Conservation (phyloP, 306 rosid species). For the Alnus rubra region DNA sequence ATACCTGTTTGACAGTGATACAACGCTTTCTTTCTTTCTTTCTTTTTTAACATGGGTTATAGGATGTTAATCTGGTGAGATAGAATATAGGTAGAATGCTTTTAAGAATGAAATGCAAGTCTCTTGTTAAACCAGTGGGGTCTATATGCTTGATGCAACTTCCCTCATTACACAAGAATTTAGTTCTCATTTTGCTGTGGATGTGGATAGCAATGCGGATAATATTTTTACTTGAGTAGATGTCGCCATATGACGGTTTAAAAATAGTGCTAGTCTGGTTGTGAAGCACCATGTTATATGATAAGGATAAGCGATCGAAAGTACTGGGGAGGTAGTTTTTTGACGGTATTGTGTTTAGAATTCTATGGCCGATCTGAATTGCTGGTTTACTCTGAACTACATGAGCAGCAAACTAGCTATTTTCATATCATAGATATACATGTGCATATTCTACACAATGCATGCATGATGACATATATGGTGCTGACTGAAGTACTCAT, state of each 20-base stretch:
- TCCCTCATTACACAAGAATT: background rate
- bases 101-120: background rate
- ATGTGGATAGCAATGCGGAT: background rate
- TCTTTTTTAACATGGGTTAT: background rate
- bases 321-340: background rate
- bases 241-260: background rate
- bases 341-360: background rate
- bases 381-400: background rate
- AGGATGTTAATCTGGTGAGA: background rate
- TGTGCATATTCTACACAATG: no score
- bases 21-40: background rate
- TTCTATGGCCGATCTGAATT: background rate
- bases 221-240: background rate
- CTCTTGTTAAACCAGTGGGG: background rate
- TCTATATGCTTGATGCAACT: background rate
- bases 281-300: background rate
- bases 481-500: background rate
- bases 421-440: no score
- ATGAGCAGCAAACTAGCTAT: background rate
- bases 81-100: background rate
- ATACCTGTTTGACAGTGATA: conserved; percentile 2
- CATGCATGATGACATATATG: no score
- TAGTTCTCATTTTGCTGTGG: background rate
- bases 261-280: background rate
- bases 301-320: background rate